Percentiles rank a stretch among this genome's conserved stretches.
These are phyloP conservation scores for Gossypium rotundifolium DNA, from an alignment of 345 rosid genomes.

Conservation along the genomic window DNA sequence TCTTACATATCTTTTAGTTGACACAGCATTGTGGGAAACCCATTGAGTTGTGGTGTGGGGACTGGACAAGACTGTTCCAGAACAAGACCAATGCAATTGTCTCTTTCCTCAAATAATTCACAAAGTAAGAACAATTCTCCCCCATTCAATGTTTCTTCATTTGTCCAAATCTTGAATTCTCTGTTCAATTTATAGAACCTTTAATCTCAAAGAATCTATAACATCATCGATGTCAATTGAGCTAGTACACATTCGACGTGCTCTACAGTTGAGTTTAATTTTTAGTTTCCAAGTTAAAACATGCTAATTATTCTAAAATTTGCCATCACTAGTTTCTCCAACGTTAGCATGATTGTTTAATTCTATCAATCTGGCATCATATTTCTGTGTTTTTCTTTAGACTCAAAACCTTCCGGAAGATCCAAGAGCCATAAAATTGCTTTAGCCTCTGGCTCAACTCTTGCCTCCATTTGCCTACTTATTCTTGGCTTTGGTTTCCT, in stretches of 20 bases:
- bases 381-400: slow-evolving; percentile 28
- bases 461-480: slow-evolving; percentile 59
- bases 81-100: slow-evolving; percentile 42
- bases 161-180: not conserved
- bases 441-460: slow-evolving; percentile 56
- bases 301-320: no score
- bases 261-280: no score
- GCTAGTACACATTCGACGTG: no score
- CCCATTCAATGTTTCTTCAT: slow-evolving; percentile 10
- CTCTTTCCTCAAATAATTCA: slow-evolving; percentile 38
- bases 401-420: slow-evolving; percentile 38
- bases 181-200: no score
- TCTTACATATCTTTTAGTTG: slow-evolving; percentile 10
- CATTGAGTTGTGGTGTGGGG: slow-evolving; percentile 59
- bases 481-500: slow-evolving; percentile 57
- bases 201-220: no score
- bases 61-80: slow-evolving; percentile 59
- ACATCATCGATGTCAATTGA: no score
- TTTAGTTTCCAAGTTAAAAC: no score
- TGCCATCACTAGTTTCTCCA: not conserved
- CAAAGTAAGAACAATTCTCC: slow-evolving; percentile 36
- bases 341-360: not conserved
- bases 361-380: slow-evolving; percentile 10
- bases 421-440: slow-evolving; percentile 56
- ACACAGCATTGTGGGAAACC: slow-evolving; percentile 73